Percentiles rank a stretch among this genome's conserved stretches.
Evolutionary conservation across 495 filamentous ascomycete genomes (phyloP).

Genomic region (Chlorociboria aeruginascens): DNA sequence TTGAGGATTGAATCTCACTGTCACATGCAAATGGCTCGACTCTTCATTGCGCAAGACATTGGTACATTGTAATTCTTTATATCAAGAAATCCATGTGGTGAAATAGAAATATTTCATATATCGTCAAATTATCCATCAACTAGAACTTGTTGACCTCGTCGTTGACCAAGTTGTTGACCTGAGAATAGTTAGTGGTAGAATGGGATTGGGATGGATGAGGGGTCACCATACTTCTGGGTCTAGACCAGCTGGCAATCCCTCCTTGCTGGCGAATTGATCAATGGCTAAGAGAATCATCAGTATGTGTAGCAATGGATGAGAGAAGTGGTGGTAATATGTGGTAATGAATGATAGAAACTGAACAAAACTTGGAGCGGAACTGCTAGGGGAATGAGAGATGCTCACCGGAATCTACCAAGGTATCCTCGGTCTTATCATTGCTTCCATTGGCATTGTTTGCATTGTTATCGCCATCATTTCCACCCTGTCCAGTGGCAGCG

Average conservation of each 20-base stretch:
- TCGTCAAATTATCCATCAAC: too few species aligned
- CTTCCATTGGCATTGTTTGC: constrained; percentile 18
- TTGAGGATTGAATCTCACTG: too few species aligned
- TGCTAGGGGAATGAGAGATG: neutral
- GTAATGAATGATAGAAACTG: neutral
- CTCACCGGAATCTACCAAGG: constrained; percentile 21
- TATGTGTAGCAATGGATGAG: neutral
- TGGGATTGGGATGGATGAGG: too few species aligned
- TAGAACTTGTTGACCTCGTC: constrained; percentile 23
- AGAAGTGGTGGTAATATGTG: neutral
- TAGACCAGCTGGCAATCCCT: constrained; percentile 19
- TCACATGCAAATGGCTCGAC: too few species aligned
- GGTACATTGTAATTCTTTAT: too few species aligned
- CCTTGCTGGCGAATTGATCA: constrained; percentile 22
- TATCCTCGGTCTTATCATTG: constrained; percentile 21
- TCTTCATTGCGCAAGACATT: too few species aligned
- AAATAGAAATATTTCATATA: too few species aligned
- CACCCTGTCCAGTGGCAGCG: constrained; percentile 6
- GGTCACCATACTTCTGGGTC: constrained; percentile 11
- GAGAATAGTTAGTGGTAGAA: too few species aligned
- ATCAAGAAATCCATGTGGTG: too few species aligned
- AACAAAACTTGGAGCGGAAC: neutral
- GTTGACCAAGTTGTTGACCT: constrained; percentile 23
- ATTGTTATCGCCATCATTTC: constrained; percentile 23
- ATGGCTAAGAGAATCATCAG: constrained; percentile 11